Evolutionary conservation across 208 protist species (phyloP), one percentile per base, ranked within the genome.

Genomic region (Trypanosoma avium): DNA sequence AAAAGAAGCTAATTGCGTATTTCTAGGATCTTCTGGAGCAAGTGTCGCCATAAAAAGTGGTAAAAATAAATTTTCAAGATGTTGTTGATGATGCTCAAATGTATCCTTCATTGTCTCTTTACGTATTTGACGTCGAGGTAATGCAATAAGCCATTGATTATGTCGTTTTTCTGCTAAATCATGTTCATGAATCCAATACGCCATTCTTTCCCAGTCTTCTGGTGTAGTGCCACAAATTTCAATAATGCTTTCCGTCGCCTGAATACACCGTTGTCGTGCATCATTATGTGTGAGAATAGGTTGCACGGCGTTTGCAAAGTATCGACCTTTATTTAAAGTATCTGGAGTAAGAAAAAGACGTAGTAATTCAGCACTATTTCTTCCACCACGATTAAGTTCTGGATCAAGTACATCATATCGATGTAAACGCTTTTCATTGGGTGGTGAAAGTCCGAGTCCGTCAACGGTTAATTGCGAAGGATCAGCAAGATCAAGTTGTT

Each of bases 1-100:
- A 58, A 99, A 94, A 17, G 82, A 56, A 22, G 97, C 84, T 6
- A 99, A 62, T 24, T 97, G 82, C 6, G 97, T 84, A 61, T 87
- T 88, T 42, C 89, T 90, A 6, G 82, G 76, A 33, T 91, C 90
- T 26, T 82, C 74, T 2, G 98, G 98, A 26, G 98, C 81, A 19
- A 94, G 57, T 17, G 98, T 98, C 0, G 96, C 98, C 61, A 98
- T 89, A 56, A 99, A 99, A 7, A 99, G 88, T 0, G 98, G 99
- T 7, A 90, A 67, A 70, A 99, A 99, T 19, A 99, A 60, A 74
- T 96, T 97, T 43, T 98, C 82, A 2, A 99, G 62, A 48, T 99
- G 82, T 62, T 99, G 86, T 61, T 98, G 77, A 50, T 99, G 99
- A 58, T 75, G 94, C 32, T 92, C 88, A 40, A 97, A 85, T 24